Base-by-base conservation (phyloP, 805 yeast species). In the Ogataea neopini region DNA sequence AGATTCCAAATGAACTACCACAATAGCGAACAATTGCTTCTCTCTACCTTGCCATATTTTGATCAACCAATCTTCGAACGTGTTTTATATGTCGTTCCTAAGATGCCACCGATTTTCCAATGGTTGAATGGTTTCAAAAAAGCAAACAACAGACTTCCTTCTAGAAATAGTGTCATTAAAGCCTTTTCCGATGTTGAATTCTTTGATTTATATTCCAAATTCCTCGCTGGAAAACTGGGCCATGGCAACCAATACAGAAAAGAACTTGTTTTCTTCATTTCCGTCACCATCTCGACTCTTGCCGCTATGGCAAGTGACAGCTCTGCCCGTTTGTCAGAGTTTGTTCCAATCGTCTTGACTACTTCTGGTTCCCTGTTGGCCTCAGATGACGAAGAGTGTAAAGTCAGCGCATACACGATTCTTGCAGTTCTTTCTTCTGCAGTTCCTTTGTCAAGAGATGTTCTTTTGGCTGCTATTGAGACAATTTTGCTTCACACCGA, bases 1-100 rank as follows among this genome's bases (percentile, higher is more conserved):
- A 79, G 98, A 58, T 94, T 83, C 71, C 84, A 89, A 61, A 81
- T 89, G 55, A 91, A 94, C 63, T 74, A 87, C 41, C 84, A 86
- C 59, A 89, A 87, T 60, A 71, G 90, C 0, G 98, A 92, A 64
- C 63, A 73, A 45, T 62, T 94, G 26, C 62, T 94, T 38, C 67
- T 92, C 47, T 75, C 91, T 2, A 76, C 86, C 1, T 73, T 94
- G 56, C 95, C 97, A n/a, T 88, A 86, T 68, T 88, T 84, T 67
- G 79, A 76, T 56, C 74, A 80, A 32, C 84, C 90, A 0, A 74
- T 87, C 5, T 94, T 94, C 65, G 76, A 81, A 42, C 81, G 94
- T 56, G 72, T 92, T 38, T 68, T 94, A 50, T 84, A 86, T 55
- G 84, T 89, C 22, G 71, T 86, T n/a, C 71, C 80, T 34, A 72